A percentile compares a stretch with the other conserved stretches of the same genome.
These are phyloP conservation scores for Fusarium nurragi DNA, from an alignment of 2,329 filamentous ascomycete species.

Conservation along the genomic window DNA sequence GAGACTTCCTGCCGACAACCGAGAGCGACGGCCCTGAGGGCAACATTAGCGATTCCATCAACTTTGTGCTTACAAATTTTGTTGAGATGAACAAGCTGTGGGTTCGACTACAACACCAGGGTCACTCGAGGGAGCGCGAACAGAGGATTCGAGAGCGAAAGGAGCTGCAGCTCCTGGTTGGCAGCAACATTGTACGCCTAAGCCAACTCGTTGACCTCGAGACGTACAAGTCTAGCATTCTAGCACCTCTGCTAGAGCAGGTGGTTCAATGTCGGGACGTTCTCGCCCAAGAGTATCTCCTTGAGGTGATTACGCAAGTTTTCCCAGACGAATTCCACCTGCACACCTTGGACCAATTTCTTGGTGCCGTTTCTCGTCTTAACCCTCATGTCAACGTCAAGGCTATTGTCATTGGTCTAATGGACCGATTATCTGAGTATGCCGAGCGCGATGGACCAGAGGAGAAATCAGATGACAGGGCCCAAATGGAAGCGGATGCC, in stretches of 20 bases:
- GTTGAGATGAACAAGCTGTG: constrained; percentile 99
- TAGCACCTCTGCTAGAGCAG: constrained; percentile 91
- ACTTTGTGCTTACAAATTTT: constrained; percentile 97
- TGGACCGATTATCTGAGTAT: constrained; percentile 95
- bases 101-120: constrained; percentile 97
- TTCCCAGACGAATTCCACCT: constrained; percentile 99
- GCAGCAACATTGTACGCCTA: constrained; percentile 93
- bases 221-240: constrained; percentile 89
- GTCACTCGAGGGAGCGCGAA: constrained; percentile 93
- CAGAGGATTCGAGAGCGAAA: constrained; percentile 93
- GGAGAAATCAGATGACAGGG: constrained; percentile 72
- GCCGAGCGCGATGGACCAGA: constrained; percentile 86
- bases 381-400: constrained; percentile 99
- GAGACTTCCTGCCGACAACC: constrained; percentile 85
- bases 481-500: constrained; percentile 85
- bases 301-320: constrained; percentile 98
- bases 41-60: constrained; percentile 96
- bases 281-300: constrained; percentile 93
- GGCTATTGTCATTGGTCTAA: constrained; percentile 95
- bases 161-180: constrained; percentile 93
- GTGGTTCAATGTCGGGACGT: constrained; percentile 98
- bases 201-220: constrained; percentile 96
- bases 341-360: constrained; percentile 93
- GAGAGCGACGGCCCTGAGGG: constrained; percentile 91
- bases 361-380: constrained; percentile 89